Conservation (phyloP, 805 yeast species). For the Kuraishia cidri region DNA sequence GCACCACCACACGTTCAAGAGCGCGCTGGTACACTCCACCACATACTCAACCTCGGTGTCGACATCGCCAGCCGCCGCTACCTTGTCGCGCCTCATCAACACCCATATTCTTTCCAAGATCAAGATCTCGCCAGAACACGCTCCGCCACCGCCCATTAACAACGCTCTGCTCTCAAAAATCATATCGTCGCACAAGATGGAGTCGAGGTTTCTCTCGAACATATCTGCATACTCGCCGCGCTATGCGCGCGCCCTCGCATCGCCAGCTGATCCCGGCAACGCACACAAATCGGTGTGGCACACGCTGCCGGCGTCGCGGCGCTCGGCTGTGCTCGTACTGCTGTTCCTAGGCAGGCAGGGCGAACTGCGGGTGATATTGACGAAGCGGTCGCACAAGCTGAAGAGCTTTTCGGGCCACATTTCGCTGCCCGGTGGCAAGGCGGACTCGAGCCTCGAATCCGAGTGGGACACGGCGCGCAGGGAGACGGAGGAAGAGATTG, state of each 20-base stretch:
- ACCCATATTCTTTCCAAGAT: slow-evolving; percentile 2
- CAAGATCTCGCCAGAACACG: slow-evolving; percentile 1
- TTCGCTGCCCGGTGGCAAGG: slow-evolving; percentile 91
- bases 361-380: slow-evolving; percentile 69
- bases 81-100: slow-evolving; percentile 1
- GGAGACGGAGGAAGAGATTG: slow-evolving; percentile 85
- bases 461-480: slow-evolving; percentile 73
- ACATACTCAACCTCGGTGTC: no score
- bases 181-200: slow-evolving; percentile 18
- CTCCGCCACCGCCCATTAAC: slow-evolving; percentile 1
- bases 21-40: no score
- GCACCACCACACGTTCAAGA: no score
- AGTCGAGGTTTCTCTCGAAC: slow-evolving; percentile 22
- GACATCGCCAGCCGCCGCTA: not conserved
- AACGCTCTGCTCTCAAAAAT: slow-evolving; percentile 4
- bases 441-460: slow-evolving; percentile 57
- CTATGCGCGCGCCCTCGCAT: no score
- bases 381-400: slow-evolving; percentile 65
- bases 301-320: slow-evolving; percentile 49
- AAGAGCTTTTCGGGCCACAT: slow-evolving; percentile 82
- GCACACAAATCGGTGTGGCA: slow-evolving; percentile 45
- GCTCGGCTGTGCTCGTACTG: slow-evolving; percentile 74
- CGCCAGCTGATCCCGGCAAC: no score
- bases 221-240: slow-evolving; percentile 2
- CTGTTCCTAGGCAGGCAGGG: slow-evolving; percentile 67